Evolutionary conservation across 2,329 filamentous ascomycete species (phyloP).

Genomic region (Diaporthe sp.): DNA sequence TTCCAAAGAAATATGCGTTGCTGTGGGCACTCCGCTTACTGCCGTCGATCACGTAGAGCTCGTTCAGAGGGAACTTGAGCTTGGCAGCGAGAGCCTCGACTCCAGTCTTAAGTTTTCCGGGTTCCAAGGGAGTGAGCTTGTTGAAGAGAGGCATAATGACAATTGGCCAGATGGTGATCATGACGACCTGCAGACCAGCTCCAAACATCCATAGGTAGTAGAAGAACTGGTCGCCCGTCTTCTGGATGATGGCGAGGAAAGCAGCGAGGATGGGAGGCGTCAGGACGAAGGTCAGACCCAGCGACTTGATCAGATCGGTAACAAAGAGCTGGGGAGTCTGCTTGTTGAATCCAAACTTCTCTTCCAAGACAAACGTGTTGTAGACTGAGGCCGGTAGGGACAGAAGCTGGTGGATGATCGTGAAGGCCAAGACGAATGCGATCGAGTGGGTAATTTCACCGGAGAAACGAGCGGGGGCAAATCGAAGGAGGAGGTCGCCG

Average conservation of each 20-base stretch:
- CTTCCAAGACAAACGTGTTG: conserved; percentile 95
- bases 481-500: conserved; percentile 80
- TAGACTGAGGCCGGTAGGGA: conserved; percentile 89
- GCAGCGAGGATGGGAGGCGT: conserved; percentile 90
- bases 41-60: conserved; percentile 95
- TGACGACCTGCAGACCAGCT: conserved; percentile 89
- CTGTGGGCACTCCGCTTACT: conserved; percentile 90
- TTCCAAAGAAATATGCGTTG: conserved; percentile 95
- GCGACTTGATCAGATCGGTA: conserved; percentile 91
- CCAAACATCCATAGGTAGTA: conserved; percentile 98
- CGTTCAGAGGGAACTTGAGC: conserved; percentile 91
- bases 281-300: conserved; percentile 83
- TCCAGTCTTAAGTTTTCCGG: conserved; percentile 87
- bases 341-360: conserved; percentile 99
- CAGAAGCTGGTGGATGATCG: conserved; percentile 83
- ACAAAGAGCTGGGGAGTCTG: conserved; percentile 91
- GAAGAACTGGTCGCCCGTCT: conserved; percentile 95
- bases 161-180: conserved; percentile 96
- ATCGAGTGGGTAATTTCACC: conserved; percentile 96
- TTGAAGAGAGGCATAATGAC: conserved; percentile 97
- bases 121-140: conserved; percentile 92
- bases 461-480: conserved; percentile 82
- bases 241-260: conserved; percentile 94
- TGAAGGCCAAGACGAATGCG: conserved; percentile 90
- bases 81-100: conserved; percentile 87